Evolutionary conservation across 176 grass and related monocot species (phyloP).

Genomic region (Oryza meyeriana): DNA sequence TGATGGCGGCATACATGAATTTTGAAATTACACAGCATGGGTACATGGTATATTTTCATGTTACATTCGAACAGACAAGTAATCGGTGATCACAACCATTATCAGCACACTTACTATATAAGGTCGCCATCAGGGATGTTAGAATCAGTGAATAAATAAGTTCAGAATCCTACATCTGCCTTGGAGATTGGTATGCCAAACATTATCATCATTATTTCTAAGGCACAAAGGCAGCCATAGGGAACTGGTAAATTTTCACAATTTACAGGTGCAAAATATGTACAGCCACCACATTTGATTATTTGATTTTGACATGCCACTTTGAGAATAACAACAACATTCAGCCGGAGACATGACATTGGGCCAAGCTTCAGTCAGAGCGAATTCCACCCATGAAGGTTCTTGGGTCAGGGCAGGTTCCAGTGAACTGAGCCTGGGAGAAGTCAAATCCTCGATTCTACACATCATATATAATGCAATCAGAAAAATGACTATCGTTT

Average conservation of each 20-base stretch:
- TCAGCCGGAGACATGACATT: background rate
- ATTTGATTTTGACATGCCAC: constrained; percentile 5
- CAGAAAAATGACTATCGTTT: background rate
- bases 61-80: background rate
- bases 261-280: background rate
- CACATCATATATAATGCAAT: constrained; percentile 15
- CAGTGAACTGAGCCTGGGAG: constrained; percentile 85
- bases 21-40: background rate
- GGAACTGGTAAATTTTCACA: background rate
- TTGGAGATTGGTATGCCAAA: background rate
- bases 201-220: constrained; percentile 18
- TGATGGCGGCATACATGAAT: background rate
- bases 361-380: constrained; percentile 31
- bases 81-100: background rate
- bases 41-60: background rate
- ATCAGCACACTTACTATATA: background rate
- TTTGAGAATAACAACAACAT: background rate
- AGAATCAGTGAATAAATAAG: background rate
- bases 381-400: constrained; percentile 91
- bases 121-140: background rate
- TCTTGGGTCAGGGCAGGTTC: constrained; percentile 88
- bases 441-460: constrained; percentile 97
- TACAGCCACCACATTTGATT: background rate
- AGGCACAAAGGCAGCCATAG: background rate
- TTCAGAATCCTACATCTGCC: background rate